Conservation (phyloP, 768 basidiomycete genomes). For the Mycena haematopus region DNA sequence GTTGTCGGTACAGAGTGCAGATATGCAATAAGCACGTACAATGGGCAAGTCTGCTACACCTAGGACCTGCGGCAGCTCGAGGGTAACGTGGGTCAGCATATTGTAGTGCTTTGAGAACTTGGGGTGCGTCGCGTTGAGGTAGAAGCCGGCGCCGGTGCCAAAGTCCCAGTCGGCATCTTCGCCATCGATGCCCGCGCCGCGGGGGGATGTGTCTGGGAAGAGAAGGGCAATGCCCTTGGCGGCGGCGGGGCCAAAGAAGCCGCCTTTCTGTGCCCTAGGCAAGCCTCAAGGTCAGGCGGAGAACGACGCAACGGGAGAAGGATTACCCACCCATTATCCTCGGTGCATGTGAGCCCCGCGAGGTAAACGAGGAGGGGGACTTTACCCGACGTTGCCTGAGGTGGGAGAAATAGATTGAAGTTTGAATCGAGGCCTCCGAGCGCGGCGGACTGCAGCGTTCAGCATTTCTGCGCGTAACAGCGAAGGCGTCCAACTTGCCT, state of each 20-base stretch:
- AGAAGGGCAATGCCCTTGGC: conserved; percentile 88
- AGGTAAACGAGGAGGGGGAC: conserved; percentile 83
- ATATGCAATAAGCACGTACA: conserved; percentile 49
- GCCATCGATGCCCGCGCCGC: conserved; percentile 86
- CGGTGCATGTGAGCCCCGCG: conserved; percentile 87
- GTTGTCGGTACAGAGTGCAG: conserved; percentile 5
- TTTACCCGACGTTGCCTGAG: conserved; percentile 54
- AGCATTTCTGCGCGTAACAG: conserved; percentile 23
- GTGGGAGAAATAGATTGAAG: conserved; percentile 92
- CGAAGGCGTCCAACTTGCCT: conserved; percentile 46
- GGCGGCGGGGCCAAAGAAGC: conserved; percentile 86
- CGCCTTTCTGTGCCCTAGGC: conserved; percentile 88
- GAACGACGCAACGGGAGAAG: too few relatives aligned
- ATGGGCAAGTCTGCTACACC: conserved; percentile 77
- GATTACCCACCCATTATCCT: conserved; percentile 96
- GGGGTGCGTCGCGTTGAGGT: conserved; percentile 86
- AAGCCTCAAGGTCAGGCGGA: not conserved
- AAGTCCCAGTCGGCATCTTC: conserved; percentile 90
- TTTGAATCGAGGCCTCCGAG: conserved; percentile 73
- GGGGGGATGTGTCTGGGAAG: conserved; percentile 95
- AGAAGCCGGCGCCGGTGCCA: conserved; percentile 96
- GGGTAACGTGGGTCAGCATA: conserved; percentile 86
- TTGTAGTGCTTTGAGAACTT: conserved; percentile 80
- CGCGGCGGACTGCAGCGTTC: conserved; percentile 60
- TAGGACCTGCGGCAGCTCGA: conserved; percentile 85